Percentiles rank a stretch among this genome's conserved stretches.
Evolutionary conservation across 805 yeast genomes (phyloP).

Genomic region (Yarrowia sp.): DNA sequence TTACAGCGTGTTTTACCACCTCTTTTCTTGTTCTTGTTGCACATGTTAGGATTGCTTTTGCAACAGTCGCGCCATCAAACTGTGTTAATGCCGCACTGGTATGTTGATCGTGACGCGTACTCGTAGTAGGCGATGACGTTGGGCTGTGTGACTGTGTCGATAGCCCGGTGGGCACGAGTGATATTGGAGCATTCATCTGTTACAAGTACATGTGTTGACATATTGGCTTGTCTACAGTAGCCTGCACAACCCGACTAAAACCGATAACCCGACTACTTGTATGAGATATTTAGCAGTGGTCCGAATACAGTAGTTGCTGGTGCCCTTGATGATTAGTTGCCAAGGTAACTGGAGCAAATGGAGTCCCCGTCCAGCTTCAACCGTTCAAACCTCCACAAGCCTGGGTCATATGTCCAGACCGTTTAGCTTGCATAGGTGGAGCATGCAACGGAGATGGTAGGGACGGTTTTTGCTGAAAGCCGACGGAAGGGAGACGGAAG

Average conservation of each 20-base stretch:
- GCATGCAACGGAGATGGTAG: neutral
- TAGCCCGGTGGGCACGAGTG: neutral
- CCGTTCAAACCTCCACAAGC: constrained; percentile 13
- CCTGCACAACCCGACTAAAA: too few relatives aligned
- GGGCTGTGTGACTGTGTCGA: too few relatives aligned
- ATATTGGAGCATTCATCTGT: too few relatives aligned
- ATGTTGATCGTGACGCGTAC: constrained; percentile 23
- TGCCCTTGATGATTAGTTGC: neutral
- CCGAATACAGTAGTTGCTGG: too few relatives aligned
- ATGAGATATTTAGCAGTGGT: too few relatives aligned
- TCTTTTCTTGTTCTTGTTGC: neutral
- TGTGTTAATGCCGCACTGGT: constrained; percentile 30
- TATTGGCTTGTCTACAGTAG: too few relatives aligned
- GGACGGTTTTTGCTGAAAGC: neutral
- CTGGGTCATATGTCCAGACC: constrained; percentile 8
- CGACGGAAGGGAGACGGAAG: neutral
- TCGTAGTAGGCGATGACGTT: too few relatives aligned
- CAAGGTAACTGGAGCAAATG: neutral
- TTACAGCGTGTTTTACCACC: too few relatives aligned
- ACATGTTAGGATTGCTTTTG: constrained; percentile 11
- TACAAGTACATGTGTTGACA: too few relatives aligned
- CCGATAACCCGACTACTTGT: too few relatives aligned
- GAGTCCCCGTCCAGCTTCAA: too few relatives aligned
- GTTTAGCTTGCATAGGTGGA: neutral
- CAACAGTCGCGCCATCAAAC: constrained; percentile 9